phyloP scores from a whole-genome alignment of 2,329 filamentous ascomycete genomes.

The Drechslerella coelobrocha region DNA sequence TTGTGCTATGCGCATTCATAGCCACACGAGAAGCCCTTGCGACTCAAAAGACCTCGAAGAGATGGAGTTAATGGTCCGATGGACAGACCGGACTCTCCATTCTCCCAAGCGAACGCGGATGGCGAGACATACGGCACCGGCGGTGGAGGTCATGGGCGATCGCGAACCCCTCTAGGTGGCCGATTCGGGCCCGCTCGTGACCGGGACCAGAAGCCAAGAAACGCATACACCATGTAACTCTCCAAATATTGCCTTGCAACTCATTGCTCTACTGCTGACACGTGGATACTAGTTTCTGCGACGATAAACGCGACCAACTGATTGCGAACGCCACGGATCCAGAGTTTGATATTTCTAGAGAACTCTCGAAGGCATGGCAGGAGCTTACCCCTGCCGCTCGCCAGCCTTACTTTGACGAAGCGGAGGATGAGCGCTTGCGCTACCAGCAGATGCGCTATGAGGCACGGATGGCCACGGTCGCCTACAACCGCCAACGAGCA shows the following conservation, averaged over 20 bases:
- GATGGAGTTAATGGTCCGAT: conserved; percentile 54
- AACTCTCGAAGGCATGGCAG: conserved; percentile 55
- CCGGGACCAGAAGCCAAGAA: conserved; percentile 53
- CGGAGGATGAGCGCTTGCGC: conserved; percentile 53
- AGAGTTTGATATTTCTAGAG: conserved; percentile 55
- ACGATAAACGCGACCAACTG: conserved; percentile 54
- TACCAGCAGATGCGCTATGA: conserved; percentile 54
- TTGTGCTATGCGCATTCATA: conserved; percentile 57
- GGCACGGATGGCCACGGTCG: conserved; percentile 49
- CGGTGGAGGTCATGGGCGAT: conserved; percentile 9
- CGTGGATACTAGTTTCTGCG: conserved; percentile 53
- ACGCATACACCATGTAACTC: conserved; percentile 55
- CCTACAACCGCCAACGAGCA: conserved; percentile 51
- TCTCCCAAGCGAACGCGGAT: conserved; percentile 52
- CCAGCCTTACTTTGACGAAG: conserved; percentile 55
- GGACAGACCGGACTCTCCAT: conserved; percentile 53
- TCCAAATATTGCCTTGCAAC: background rate
- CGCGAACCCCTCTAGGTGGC: conserved; percentile 36
- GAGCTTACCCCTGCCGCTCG: conserved; percentile 53
- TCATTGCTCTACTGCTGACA: background rate
- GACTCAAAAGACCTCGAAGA: conserved; percentile 67
- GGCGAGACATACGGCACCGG: conserved; percentile 33
- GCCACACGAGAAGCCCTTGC: conserved; percentile 79
- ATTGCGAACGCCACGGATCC: conserved; percentile 54
- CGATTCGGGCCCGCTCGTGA: conserved; percentile 47